Percentiles rank a stretch among this genome's conserved stretches.
Evolutionary conservation across 345 rosid species (phyloP).

Genomic region (Erucastrum elatum): DNA sequence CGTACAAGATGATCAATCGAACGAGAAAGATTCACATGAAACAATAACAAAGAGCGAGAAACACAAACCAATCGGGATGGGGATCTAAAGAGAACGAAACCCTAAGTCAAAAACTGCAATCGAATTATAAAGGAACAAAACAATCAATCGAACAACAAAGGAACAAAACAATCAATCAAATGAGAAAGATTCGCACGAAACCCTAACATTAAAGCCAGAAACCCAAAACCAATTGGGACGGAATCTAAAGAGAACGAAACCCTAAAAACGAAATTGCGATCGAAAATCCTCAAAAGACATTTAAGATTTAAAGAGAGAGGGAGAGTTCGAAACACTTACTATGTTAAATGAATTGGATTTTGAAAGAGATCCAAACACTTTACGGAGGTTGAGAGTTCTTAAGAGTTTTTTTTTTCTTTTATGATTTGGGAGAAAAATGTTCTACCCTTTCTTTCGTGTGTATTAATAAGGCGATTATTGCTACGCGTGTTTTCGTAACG

Average conservation of each 20-base stretch:
- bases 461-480: too few relatives aligned
- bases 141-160: background rate
- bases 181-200: background rate
- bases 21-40: background rate
- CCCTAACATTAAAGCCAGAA: background rate
- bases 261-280: background rate
- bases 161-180: background rate
- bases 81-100: background rate
- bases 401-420: background rate
- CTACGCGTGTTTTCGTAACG: too few relatives aligned
- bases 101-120: background rate
- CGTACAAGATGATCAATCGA: too few relatives aligned
- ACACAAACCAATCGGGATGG: background rate
- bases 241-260: background rate
- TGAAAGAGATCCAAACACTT: background rate
- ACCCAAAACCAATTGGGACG: background rate
- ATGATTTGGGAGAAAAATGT: background rate
- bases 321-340: background rate
- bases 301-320: background rate
- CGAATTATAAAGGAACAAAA: background rate
- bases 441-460: background rate
- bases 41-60: background rate
- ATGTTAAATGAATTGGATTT: background rate
- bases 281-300: background rate
- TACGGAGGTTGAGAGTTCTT: background rate